A percentile compares a stretch with the other conserved stretches of the same genome.
Evolutionary conservation across 116 monocot species (phyloP).

Genomic region (Zostera marina): DNA sequence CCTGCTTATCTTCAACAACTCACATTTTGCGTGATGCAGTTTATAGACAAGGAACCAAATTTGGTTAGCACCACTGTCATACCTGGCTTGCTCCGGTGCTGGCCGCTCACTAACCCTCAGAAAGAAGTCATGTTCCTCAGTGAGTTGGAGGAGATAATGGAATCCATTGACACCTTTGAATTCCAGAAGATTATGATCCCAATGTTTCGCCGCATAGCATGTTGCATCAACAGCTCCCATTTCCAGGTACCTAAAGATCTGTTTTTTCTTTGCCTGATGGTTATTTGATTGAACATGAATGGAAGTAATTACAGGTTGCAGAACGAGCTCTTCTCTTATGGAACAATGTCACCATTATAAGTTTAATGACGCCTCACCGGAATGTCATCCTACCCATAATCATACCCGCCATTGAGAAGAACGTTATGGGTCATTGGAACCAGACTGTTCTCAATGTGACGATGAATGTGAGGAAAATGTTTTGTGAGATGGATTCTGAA

Average conservation of each 20-base stretch:
- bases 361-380: conserved; percentile 26
- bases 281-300: not conserved
- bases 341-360: conserved; percentile 36
- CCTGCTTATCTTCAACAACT: conserved; percentile 40
- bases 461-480: conserved; percentile 29
- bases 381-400: conserved; percentile 27
- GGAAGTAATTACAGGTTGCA: conserved; percentile 25
- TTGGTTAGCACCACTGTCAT: conserved; percentile 27
- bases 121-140: conserved; percentile 55
- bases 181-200: conserved; percentile 47
- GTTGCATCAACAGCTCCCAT: conserved; percentile 41
- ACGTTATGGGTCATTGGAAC: conserved; percentile 30
- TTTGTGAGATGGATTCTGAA: conserved; percentile 37
- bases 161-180: conserved; percentile 17
- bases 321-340: conserved; percentile 36
- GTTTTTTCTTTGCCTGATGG: not conserved
- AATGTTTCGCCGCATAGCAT: conserved; percentile 30
- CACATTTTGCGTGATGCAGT: conserved; percentile 43
- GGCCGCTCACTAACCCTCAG: conserved; percentile 45
- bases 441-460: conserved; percentile 36
- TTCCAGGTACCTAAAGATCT: conserved; percentile 27
- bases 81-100: conserved; percentile 37
- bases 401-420: conserved; percentile 29
- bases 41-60: conserved; percentile 51
- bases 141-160: conserved; percentile 46